Evolutionary conservation across 2,329 filamentous ascomycete species (phyloP).

Genomic region (Phoma herbarum): DNA sequence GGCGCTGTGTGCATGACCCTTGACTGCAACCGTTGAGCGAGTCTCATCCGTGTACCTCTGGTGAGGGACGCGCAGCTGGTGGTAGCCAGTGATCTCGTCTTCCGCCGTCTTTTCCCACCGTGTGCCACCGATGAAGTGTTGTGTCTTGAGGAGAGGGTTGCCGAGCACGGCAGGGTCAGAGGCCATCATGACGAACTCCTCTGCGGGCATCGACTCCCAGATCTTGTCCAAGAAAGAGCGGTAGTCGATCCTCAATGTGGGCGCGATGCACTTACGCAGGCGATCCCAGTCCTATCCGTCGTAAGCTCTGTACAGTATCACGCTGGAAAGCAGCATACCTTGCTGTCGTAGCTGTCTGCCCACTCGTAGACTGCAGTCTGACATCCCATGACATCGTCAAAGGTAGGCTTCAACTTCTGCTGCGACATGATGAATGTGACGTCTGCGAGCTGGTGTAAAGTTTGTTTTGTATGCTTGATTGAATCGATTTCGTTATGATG

Average conservation of each 20-base stretch:
- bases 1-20: constrained; percentile 65
- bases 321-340: constrained; percentile 49
- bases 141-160: constrained; percentile 63
- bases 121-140: constrained; percentile 65
- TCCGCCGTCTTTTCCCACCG: constrained; percentile 61
- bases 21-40: constrained; percentile 58
- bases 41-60: constrained; percentile 63
- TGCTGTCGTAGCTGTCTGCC: constrained; percentile 72
- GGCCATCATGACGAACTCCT: constrained; percentile 63
- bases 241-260: constrained; percentile 74
- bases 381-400: constrained; percentile 60
- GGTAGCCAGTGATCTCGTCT: constrained; percentile 61
- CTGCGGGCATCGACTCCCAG: constrained; percentile 65
- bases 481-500: constrained; percentile 1
- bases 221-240: constrained; percentile 63
- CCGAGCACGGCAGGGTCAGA: constrained; percentile 63
- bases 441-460: neutral
- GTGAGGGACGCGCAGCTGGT: constrained; percentile 67
- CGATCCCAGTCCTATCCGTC: constrained; percentile 64
- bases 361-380: constrained; percentile 65
- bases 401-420: constrained; percentile 45
- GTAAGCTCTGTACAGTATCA: constrained; percentile 1
- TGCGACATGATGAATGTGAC: constrained; percentile 37
- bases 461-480: neutral
- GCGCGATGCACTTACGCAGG: constrained; percentile 68